Percentiles rank a stretch among this genome's conserved stretches.
These are phyloP conservation scores for Magnolia sinica DNA, from an alignment of 164 flowering plant genomes.

Conservation along the genomic window DNA sequence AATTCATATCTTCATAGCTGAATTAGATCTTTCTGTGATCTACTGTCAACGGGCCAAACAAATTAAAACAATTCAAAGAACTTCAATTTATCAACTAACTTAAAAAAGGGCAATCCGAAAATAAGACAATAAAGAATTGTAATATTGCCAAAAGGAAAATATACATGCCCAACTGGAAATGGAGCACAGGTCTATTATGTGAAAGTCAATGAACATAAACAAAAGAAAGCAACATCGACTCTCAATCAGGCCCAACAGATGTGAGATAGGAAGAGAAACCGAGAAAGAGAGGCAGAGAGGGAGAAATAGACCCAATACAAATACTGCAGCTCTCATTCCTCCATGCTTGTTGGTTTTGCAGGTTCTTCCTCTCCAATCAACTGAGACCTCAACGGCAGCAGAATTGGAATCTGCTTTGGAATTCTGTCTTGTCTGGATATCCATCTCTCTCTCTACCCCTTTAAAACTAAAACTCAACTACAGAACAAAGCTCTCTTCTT, in stretches of 20 bases:
- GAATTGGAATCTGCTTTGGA: constrained; percentile 21
- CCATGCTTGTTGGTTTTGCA: constrained; percentile 71
- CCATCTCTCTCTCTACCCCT: constrained; percentile 6
- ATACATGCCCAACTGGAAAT: neutral
- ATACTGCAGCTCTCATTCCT: constrained; percentile 79
- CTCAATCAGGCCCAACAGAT: no score
- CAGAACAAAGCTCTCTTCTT: neutral
- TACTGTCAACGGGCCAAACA: no score
- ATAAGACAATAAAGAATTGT: no score
- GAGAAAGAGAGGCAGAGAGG: neutral
- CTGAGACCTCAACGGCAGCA: constrained; percentile 26
- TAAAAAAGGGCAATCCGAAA: no score
- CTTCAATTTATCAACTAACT: no score
- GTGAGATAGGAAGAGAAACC: neutral
- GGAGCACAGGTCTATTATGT: neutral
- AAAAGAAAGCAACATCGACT: neutral
- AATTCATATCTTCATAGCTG: neutral
- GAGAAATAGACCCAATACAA: constrained; percentile 64
- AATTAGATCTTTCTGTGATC: no score
- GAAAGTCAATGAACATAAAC: neutral
- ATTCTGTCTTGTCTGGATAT: constrained; percentile 18
- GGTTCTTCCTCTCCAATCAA: constrained; percentile 91
- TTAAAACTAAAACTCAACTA: neutral
- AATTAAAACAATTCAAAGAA: no score
- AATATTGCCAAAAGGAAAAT: neutral